A percentile compares a stretch with the other conserved stretches of the same genome.
These are phyloP conservation scores for Nigrospora sphaerica DNA, from an alignment of 2,329 filamentous ascomycete genomes.

Conservation along the genomic window DNA sequence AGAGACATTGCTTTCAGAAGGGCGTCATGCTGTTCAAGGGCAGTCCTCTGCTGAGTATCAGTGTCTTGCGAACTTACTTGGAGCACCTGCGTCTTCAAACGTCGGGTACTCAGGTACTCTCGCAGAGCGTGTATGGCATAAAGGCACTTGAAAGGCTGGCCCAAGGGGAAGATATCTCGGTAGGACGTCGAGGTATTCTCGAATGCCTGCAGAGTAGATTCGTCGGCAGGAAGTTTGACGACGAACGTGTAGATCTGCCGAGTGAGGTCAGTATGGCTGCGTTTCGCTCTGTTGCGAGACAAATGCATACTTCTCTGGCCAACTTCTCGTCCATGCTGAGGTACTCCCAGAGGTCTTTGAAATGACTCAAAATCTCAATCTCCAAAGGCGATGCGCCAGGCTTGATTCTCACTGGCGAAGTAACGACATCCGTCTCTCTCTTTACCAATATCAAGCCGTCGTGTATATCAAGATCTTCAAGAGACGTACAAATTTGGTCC, in stretches of 20 bases:
- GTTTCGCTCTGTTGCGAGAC: neutral
- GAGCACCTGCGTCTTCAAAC: constrained; percentile 17
- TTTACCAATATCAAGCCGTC: constrained; percentile 62
- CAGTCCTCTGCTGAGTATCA: constrained; percentile 13
- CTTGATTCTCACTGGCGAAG: constrained; percentile 35
- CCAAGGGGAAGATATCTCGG: constrained; percentile 58
- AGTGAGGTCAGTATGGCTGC: constrained; percentile 8
- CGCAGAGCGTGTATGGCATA: constrained; percentile 65
- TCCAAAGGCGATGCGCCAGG: constrained; percentile 59
- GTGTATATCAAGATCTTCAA: constrained; percentile 61
- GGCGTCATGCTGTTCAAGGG: constrained; percentile 21
- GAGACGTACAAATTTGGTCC: constrained; percentile 49
- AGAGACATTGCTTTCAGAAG: constrained; percentile 42
- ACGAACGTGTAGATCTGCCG: constrained; percentile 63
- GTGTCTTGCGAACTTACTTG: constrained; percentile 13
- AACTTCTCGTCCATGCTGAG: constrained; percentile 66
- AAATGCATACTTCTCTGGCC: constrained; percentile 51
- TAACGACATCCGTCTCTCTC: constrained; percentile 40
- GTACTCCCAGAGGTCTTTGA: constrained; percentile 76
- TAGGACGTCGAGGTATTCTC: constrained; percentile 45
- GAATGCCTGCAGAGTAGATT: constrained; percentile 53
- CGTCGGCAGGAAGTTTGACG: constrained; percentile 61
- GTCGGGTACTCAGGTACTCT: constrained; percentile 46
- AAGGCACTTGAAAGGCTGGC: constrained; percentile 64
- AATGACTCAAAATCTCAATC: constrained; percentile 72